A percentile compares a stretch with the other conserved stretches of the same genome.
Conservation (phyloP, 306 rosid genomes). For the Rosa rugosa region DNA sequence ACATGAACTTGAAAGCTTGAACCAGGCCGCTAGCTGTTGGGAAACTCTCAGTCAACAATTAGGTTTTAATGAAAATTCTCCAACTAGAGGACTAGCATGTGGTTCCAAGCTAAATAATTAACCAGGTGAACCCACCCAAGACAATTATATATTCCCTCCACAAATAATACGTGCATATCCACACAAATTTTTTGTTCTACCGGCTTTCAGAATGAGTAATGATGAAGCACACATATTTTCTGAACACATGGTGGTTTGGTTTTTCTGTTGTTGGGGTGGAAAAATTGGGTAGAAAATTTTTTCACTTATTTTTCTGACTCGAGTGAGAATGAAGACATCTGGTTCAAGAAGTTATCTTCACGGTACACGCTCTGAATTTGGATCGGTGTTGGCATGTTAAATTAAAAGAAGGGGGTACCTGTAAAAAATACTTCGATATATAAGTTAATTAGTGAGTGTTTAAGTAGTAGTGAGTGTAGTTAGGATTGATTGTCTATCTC, state of each 20-base stretch:
- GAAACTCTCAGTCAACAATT: constrained; percentile 43
- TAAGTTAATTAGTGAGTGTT: too few relatives aligned
- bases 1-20: constrained; percentile 55
- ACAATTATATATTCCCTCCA: neutral
- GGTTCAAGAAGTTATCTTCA: too few relatives aligned
- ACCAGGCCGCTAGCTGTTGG: constrained; percentile 34
- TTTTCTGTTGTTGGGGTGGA: too few relatives aligned
- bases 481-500: too few relatives aligned
- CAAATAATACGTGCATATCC: constrained; percentile 2
- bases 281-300: too few relatives aligned
- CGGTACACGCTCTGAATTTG: too few relatives aligned
- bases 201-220: neutral
- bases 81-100: constrained; percentile 40
- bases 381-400: too few relatives aligned
- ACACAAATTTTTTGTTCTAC: neutral
- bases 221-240: neutral
- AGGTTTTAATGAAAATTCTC: constrained; percentile 29
- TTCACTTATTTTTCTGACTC: too few relatives aligned
- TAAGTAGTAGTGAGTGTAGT: too few relatives aligned
- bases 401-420: too few relatives aligned
- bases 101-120: constrained; percentile 32
- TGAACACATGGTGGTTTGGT: neutral
- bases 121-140: constrained; percentile 31
- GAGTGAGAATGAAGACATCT: too few relatives aligned
- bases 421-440: too few relatives aligned